Evolutionary conservation across 2,329 filamentous ascomycete genomes (phyloP).

Genomic region (Diaporthe longicolla): DNA sequence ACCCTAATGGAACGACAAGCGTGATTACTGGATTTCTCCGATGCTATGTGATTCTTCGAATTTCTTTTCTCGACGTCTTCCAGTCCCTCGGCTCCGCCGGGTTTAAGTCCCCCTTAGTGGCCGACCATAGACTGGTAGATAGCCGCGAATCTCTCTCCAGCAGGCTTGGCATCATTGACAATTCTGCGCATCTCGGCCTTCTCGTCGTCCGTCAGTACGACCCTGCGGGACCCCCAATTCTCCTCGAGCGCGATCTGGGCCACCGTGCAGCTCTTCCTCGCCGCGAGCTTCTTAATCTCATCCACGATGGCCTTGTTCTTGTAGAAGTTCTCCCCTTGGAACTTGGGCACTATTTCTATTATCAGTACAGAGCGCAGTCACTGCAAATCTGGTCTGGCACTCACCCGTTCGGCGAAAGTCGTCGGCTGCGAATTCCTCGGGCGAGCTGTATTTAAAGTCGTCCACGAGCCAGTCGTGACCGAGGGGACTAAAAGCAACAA

Average conservation of each 20-base stretch:
- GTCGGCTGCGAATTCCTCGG: constrained; percentile 60
- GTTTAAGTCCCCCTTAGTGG: not conserved
- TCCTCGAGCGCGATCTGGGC: constrained; percentile 50
- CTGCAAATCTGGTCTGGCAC: constrained; percentile 38
- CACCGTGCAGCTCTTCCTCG: constrained; percentile 50
- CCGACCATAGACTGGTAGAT: constrained; percentile 29
- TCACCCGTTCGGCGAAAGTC: constrained; percentile 58
- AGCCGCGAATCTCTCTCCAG: constrained; percentile 51
- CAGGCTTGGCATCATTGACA: constrained; percentile 53
- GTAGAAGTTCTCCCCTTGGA: constrained; percentile 61
- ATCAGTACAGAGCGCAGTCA: constrained; percentile 15
- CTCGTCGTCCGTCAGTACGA: constrained; percentile 53
- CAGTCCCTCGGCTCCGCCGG: not conserved
- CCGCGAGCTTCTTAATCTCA: constrained; percentile 57
- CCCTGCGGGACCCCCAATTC: constrained; percentile 51
- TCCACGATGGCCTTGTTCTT: constrained; percentile 58
- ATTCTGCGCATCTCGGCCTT: constrained; percentile 52
- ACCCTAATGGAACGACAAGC: not conserved
- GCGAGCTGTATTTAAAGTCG: constrained; percentile 56
- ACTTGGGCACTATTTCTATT: constrained; percentile 51
- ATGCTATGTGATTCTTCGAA: not conserved
- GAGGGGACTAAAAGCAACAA: constrained; percentile 61
- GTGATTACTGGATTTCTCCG: not conserved
- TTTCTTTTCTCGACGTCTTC: not conserved
- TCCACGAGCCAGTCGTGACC: constrained; percentile 64